Evolutionary conservation across 768 basidiomycete species (phyloP).

Genomic region (Ramaria sp.): DNA sequence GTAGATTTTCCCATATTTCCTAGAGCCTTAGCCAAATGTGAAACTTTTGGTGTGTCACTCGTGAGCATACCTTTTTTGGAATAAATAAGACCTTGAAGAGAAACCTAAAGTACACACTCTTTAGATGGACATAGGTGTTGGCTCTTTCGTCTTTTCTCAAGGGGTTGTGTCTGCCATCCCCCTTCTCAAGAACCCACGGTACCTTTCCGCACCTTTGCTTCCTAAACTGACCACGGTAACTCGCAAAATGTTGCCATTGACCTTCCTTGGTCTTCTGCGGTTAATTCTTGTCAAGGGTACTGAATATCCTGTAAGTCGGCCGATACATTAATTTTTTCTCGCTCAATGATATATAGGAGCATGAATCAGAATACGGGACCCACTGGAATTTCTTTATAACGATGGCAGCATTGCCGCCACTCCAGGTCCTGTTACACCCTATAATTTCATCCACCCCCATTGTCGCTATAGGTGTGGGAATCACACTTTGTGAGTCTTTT

Average conservation of each 20-base stretch:
- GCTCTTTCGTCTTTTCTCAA: constrained; percentile 94
- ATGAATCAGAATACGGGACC: constrained; percentile 88
- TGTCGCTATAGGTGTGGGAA: constrained; percentile 46
- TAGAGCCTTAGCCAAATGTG: constrained; percentile 79
- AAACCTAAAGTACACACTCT: not conserved
- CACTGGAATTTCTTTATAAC: constrained; percentile 99
- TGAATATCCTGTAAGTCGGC: constrained; percentile 72
- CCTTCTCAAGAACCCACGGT: constrained; percentile 49
- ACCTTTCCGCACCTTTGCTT: constrained; percentile 36
- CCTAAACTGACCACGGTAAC: constrained; percentile 40
- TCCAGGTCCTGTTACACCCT: constrained; percentile 62
- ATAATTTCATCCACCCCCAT: constrained; percentile 46
- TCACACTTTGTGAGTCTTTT: constrained; percentile 41
- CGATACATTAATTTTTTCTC: not conserved
- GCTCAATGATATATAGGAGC: constrained; percentile 48
- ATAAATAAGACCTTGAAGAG: not conserved
- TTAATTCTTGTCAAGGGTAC: constrained; percentile 84
- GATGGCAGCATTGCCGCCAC: constrained; percentile 64
- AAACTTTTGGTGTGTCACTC: constrained; percentile 89
- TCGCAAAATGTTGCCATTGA: constrained; percentile 55
- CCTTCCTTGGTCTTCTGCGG: constrained; percentile 64
- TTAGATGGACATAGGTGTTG: constrained; percentile 97
- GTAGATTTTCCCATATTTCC: constrained; percentile 96
- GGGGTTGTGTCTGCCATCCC: constrained; percentile 86
- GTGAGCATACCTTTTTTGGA: constrained; percentile 34